Percentiles rank a stretch among this genome's conserved stretches.
phyloP scores from a whole-genome alignment of 2,329 filamentous ascomycete genomes.

The Hirsutella minnesotensis region DNA sequence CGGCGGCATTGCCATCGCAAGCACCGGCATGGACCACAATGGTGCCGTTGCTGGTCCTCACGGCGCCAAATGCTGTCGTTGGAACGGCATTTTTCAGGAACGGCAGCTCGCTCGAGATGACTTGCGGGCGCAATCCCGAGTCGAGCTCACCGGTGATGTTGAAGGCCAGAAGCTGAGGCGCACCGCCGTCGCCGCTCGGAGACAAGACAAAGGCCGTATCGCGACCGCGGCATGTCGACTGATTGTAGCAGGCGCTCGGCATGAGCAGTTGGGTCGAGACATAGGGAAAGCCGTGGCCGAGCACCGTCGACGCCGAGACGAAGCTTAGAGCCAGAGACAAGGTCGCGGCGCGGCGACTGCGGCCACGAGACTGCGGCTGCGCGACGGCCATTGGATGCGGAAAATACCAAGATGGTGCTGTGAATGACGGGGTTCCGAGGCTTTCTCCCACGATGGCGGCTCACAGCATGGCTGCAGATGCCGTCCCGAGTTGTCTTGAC shows the following conservation, averaged over 20 bases:
- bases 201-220: slow-evolving; percentile 60
- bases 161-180: slow-evolving; percentile 48
- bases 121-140: slow-evolving; percentile 32
- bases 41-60: slow-evolving; percentile 54
- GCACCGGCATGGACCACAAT: slow-evolving; percentile 65
- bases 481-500: not conserved
- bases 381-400: not conserved
- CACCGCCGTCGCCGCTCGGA: slow-evolving; percentile 27
- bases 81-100: slow-evolving; percentile 42
- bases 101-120: slow-evolving; percentile 44
- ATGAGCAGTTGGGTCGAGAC: slow-evolving; percentile 63
- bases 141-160: slow-evolving; percentile 49
- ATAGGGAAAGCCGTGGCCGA: slow-evolving; percentile 30
- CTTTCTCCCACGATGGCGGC: not conserved
- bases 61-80: slow-evolving; percentile 51
- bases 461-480: not conserved
- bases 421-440: no score
- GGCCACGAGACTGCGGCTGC: not conserved
- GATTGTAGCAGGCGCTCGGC: slow-evolving; percentile 30
- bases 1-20: slow-evolving; percentile 44
- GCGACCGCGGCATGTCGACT: slow-evolving; percentile 20
- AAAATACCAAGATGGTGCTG: not conserved
- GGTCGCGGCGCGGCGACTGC: not conserved
- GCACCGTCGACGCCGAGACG: not conserved
- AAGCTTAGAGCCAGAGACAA: not conserved